Conservation (phyloP, 2,329 filamentous ascomycete genomes). For the Arthrocladium fulminans region DNA sequence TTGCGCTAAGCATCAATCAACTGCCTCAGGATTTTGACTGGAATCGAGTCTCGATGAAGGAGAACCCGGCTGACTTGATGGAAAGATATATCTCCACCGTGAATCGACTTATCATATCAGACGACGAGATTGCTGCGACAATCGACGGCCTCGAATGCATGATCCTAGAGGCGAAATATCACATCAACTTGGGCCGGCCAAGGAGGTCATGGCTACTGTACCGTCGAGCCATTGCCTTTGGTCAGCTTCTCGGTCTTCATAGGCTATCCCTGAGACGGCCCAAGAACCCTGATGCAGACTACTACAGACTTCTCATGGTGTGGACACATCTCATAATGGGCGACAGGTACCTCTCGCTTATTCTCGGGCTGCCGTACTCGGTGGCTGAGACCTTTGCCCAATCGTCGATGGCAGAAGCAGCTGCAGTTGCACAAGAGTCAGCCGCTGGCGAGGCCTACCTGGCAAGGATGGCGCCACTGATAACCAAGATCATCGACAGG, state of each 20-base stretch:
- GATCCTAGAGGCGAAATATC: slow-evolving; percentile 44
- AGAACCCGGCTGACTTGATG: slow-evolving; percentile 36
- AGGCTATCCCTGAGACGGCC: slow-evolving; percentile 26
- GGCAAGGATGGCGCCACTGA: slow-evolving; percentile 27
- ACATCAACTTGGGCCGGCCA: slow-evolving; percentile 48
- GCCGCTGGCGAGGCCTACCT: slow-evolving; percentile 25
- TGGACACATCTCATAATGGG: slow-evolving; percentile 35
- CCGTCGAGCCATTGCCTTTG: slow-evolving; percentile 44
- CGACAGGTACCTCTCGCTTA: slow-evolving; percentile 44
- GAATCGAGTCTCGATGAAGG: slow-evolving; percentile 29
- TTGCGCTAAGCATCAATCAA: slow-evolving; percentile 36
- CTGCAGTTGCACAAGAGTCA: not conserved
- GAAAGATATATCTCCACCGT: slow-evolving; percentile 40
- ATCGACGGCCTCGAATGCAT: slow-evolving; percentile 47
- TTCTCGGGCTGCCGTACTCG: slow-evolving; percentile 46
- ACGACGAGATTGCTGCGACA: slow-evolving; percentile 43
- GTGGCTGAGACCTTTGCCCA: slow-evolving; percentile 27
- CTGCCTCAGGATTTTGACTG: slow-evolving; percentile 33
- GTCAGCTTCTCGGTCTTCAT: slow-evolving; percentile 44
- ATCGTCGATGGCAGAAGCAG: slow-evolving; percentile 22
- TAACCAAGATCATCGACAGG: slow-evolving; percentile 34
- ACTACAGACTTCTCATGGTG: slow-evolving; percentile 27
- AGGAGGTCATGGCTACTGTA: slow-evolving; percentile 46
- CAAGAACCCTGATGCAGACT: slow-evolving; percentile 22
- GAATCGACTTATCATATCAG: slow-evolving; percentile 40